Conservation (phyloP, 2,329 filamentous ascomycete species). For the Colletotrichum navitas region DNA sequence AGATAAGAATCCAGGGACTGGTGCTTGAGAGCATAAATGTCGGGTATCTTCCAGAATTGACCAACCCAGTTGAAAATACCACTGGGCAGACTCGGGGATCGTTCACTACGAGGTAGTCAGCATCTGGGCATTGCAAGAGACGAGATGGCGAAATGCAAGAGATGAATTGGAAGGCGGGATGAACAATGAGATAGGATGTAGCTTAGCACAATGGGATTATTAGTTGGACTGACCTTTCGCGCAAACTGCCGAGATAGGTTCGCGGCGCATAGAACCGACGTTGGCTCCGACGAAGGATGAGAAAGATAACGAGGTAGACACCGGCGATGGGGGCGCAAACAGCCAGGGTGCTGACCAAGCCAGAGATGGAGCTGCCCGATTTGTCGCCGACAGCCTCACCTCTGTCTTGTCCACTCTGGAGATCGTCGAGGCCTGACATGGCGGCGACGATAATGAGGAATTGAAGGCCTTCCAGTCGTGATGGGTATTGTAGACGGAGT, state of each 20-base stretch:
- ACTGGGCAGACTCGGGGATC: slow-evolving; percentile 66
- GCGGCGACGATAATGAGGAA: slow-evolving; percentile 13
- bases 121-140: no score
- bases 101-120: slow-evolving; percentile 57
- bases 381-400: slow-evolving; percentile 10
- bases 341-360: slow-evolving; percentile 63
- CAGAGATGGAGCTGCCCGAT: slow-evolving; percentile 43
- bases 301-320: slow-evolving; percentile 59
- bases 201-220: no score
- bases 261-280: slow-evolving; percentile 63
- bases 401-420: slow-evolving; percentile 19
- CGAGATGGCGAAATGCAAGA: no score
- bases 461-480: slow-evolving; percentile 9
- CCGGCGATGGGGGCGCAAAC: slow-evolving; percentile 62
- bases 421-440: slow-evolving; percentile 26
- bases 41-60: slow-evolving; percentile 73
- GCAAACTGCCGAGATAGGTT: slow-evolving; percentile 62
- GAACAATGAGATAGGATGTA: no score
- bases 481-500: background rate
- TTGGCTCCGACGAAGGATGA: slow-evolving; percentile 59
- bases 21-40: slow-evolving; percentile 84
- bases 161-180: background rate
- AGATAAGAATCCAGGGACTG: slow-evolving; percentile 89
- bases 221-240: slow-evolving; percentile 51
- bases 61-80: slow-evolving; percentile 73